Evolutionary conservation across 2,329 filamentous ascomycete species (phyloP), one percentile per base, ranked within the genome.

Genomic region (Mycosphaerella sp.): DNA sequence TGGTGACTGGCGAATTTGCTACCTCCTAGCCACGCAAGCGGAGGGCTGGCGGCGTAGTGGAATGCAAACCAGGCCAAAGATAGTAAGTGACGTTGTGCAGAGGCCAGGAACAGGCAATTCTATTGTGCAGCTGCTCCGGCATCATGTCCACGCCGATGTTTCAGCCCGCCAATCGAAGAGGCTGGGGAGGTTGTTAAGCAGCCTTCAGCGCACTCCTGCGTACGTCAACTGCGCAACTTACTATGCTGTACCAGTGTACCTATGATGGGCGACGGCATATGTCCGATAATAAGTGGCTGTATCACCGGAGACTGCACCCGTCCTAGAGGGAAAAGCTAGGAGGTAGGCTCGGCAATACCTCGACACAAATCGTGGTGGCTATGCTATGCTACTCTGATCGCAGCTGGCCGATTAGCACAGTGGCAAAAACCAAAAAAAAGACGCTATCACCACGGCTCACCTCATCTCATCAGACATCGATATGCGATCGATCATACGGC

Each of bases 51-150:
- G 26, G 48, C 48, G n/a, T 23, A 14, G 31, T 44, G 48, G 48
- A 51, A 51, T 51, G 48, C 31, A 39, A n/a, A 7, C 26, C 21
- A 44, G 46, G n/a, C 53, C 44, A 31, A 46, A 42, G 45, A 47
- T 45, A 49, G 48, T 40, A 50, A 43, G 26, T 53, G 45, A 47
- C 39, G 51, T 43, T 29, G 45, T 44, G 26, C 34, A 43, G 41
- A 12, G 10, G 40, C 39, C 40, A 51, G 48, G 48, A 43, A 43
- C 46, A 48, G 46, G 34, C 46, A 36, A 17, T 36, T 48, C 38
- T 36, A 44, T 41, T 42, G 42, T 51, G 43, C 48, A 48, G 48
- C 47, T 51, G 42, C 29, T 41, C 52, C 45, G 39, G 52, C 46
- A 34, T 51, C 36, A 29, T 36, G 11, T 11, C 40, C 17, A 11